Conservation (phyloP, 805 yeast species). For the Kluyveromyces dobzhanskii region DNA sequence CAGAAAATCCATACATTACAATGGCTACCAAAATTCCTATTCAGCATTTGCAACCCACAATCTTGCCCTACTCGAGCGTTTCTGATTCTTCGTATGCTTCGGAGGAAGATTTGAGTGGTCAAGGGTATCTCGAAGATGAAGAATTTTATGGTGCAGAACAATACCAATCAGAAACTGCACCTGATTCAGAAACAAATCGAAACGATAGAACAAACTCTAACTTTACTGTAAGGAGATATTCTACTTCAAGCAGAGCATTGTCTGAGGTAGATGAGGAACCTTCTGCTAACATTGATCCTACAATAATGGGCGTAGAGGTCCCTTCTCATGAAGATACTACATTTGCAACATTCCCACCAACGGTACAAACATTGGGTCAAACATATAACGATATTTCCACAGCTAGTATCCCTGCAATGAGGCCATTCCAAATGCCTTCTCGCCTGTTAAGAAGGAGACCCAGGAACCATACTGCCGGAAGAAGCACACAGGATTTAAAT, state of each 20-base stretch:
- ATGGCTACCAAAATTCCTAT: constrained; percentile 23
- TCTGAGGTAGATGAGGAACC: constrained; percentile 4
- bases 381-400: neutral
- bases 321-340: neutral
- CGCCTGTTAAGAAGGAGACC: constrained; percentile 1
- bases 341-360: neutral
- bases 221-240: constrained; percentile 23
- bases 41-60: constrained; percentile 22
- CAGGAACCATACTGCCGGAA: neutral
- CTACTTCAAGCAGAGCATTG: constrained; percentile 14
- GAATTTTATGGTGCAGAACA: neutral
- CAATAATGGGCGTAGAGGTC: neutral
- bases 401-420: neutral
- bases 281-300: constrained; percentile 9
- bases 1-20: constrained; percentile 21
- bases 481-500: constrained; percentile 1
- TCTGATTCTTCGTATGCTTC: neutral
- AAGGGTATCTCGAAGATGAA: too few relatives aligned
- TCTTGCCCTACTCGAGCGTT: constrained; percentile 24
- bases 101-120: too few relatives aligned
- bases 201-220: neutral
- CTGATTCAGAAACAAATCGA: neutral
- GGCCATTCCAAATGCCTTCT: constrained; percentile 1
- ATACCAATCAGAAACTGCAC: neutral
- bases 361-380: neutral